Base-by-base conservation (phyloP, 2,329 filamentous ascomycete species). In the Clonostachys rosea region DNA sequence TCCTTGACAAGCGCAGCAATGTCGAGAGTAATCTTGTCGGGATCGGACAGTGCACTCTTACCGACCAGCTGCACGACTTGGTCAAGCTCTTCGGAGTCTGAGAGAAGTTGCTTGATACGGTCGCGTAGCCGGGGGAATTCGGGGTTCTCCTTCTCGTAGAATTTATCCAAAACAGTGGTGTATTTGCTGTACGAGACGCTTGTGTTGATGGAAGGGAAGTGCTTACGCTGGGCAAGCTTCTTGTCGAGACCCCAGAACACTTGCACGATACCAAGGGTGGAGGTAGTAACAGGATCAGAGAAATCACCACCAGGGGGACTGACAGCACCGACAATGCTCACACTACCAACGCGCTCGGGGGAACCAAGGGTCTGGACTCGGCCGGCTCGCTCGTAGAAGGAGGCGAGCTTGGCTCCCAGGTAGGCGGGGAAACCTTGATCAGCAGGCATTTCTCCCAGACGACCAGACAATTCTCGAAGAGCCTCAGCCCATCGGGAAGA, bases 231-330 rank as follows among this genome's bases (percentile, higher is more conserved):
- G 18, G 94, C 94, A 50, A 99, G 86, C 78, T 97, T 97, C 86
- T 99, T 97, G 79, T 99, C 94, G 44, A 97, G 81, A 79, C 94
- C 94, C 94, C 94, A 99, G 77, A 99, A 99, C 58, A 99, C 94
- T 69, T 99, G 94, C 61, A 99, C 94, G 63, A 99, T 99, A 81
- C 88, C 83, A 43, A 99, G 84, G 17, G 94, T 99, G 55, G 89
- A 87, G 50, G 83, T 89, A 13, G 94, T 99, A 62, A 99, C 94
- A 17, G 94, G 94, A 72, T 99, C 94, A 42, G 94, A 96, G 78
- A 97, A 99, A 76, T 99, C 94, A 82, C 94, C 94, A 75, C 92
- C 94, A 12, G 94, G 94, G 45, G 94, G 94, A 58, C 90, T 96
- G 70, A 99, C 94, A 50, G 94, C 94, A 63, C 91, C 94, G 60